Evolutionary conservation across 257 asterid genomes (phyloP), one percentile per base, ranked within the genome.

Genomic region (Jacaranda mimosifolia): DNA sequence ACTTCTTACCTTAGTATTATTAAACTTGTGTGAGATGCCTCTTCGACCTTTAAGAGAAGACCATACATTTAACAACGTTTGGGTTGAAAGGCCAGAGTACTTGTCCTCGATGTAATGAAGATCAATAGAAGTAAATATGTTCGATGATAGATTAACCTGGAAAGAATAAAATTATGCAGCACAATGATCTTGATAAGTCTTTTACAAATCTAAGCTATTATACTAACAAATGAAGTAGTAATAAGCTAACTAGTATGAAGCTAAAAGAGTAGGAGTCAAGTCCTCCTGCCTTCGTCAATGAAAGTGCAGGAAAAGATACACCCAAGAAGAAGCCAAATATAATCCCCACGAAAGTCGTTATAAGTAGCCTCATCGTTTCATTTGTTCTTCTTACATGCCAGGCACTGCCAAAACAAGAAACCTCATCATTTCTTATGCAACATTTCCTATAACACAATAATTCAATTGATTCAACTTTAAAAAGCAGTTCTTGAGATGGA

Each of bases 251-350:
- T 38, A 18, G 21, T 45, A 26, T 17, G 63, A 46, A 67, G 58
- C 42, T 38, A 12, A 57, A 42, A 46, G 59, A 35, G 1, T 39
- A 67, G 63, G 52, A 18, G 38, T 35, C 32, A 40, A 36, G 56
- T 48, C 45, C 26, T 63, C 96, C 17, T 87, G 86, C 99, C 97
- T 95, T 95, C 62, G 94, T 70, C 75, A 88, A 53, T 63, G 96
- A 82, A 77, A 86, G 79, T 62, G 89, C 72, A 13, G 97, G 99
- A 80, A 89, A 91, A n/a, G 98, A 89, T 87, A 86, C 96, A 40
- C 98, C 99, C 76, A 95, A 73, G 79, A 89, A 89, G 88, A 91
- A 95, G 68, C 98, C 99, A 64, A 90, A 77, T 51, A 93, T 86
- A 68, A 89, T 78, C 66, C 97, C 99, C 76, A 90, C 89, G 18